These are phyloP conservation scores for Ganoderma sp. DNA, from an alignment of 1,284 basidiomycete species.

Conservation along the genomic window DNA sequence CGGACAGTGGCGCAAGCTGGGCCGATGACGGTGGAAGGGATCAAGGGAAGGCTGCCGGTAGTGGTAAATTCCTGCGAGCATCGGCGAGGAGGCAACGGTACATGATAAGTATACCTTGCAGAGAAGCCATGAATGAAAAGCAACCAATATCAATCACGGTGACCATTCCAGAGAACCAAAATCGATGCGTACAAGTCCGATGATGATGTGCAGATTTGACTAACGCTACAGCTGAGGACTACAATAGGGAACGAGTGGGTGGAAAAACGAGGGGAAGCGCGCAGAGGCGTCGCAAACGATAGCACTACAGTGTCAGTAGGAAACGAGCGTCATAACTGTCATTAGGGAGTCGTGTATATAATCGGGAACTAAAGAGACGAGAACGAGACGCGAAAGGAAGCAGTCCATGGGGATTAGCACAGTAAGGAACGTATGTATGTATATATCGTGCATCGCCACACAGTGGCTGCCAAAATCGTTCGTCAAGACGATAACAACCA, in stretches of 20 bases:
- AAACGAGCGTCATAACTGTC: background rate
- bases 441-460: background rate
- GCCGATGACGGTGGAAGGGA: too few relatives aligned
- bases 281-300: background rate
- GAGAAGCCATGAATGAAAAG: too few relatives aligned
- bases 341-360: background rate
- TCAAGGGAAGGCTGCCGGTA: too few relatives aligned
- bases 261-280: background rate
- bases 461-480: slow-evolving; percentile 3
- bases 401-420: background rate
- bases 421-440: background rate
- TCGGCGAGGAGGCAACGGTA: too few relatives aligned
- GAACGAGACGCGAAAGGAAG: background rate
- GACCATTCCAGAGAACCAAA: too few relatives aligned
- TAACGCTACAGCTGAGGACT: background rate
- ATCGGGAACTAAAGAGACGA: background rate
- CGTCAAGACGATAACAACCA: background rate
- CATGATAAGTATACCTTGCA: too few relatives aligned
- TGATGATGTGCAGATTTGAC: background rate
- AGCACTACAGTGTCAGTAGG: background rate
- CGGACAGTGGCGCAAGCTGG: too few relatives aligned
- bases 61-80: too few relatives aligned
- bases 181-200: background rate
- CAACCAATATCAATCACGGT: too few relatives aligned
- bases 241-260: background rate